Conservation (phyloP, 805 yeast species). For the Priceomyces castillae region DNA sequence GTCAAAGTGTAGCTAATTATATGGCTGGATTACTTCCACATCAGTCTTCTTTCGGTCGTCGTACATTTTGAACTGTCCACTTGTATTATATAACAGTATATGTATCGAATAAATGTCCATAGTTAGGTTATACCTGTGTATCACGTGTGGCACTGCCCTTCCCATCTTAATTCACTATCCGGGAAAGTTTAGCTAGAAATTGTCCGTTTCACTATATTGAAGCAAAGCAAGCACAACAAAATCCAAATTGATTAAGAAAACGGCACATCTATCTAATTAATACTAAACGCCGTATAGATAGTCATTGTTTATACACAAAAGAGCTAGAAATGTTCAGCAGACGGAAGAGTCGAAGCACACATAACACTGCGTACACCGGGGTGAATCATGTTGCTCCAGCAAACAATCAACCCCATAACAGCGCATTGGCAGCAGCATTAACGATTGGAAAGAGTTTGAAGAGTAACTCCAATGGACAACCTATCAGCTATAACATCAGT, state of each 20-base stretch:
- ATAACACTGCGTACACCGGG: slow-evolving; percentile 40
- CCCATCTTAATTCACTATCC: not conserved
- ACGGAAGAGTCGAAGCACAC: slow-evolving; percentile 30
- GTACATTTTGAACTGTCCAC: too few relatives aligned
- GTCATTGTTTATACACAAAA: not conserved
- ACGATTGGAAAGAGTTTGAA: slow-evolving; percentile 33
- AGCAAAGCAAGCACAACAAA: not conserved
- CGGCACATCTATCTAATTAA: not conserved
- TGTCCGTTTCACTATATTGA: too few relatives aligned
- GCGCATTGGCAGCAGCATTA: slow-evolving; percentile 45
- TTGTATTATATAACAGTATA: too few relatives aligned
- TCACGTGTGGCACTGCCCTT: not conserved
- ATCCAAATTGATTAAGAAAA: not conserved
- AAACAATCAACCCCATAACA: slow-evolving; percentile 32
- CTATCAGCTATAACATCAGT: not conserved
- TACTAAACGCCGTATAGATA: not conserved
- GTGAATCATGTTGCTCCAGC: slow-evolving; percentile 37
- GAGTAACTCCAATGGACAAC: slow-evolving; percentile 1
- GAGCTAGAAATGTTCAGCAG: slow-evolving; percentile 22
- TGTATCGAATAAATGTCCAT: not conserved
- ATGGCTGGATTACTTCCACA: not conserved
- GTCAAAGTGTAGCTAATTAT: not conserved
- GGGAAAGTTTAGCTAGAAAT: not conserved
- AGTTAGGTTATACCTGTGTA: not conserved
- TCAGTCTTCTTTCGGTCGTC: too few relatives aligned